A percentile compares a stretch with the other conserved stretches of the same genome.
These are phyloP conservation scores for Apophysomyces sp. DNA, from an alignment of 371 early-diverging fungal species.

Conservation along the genomic window DNA sequence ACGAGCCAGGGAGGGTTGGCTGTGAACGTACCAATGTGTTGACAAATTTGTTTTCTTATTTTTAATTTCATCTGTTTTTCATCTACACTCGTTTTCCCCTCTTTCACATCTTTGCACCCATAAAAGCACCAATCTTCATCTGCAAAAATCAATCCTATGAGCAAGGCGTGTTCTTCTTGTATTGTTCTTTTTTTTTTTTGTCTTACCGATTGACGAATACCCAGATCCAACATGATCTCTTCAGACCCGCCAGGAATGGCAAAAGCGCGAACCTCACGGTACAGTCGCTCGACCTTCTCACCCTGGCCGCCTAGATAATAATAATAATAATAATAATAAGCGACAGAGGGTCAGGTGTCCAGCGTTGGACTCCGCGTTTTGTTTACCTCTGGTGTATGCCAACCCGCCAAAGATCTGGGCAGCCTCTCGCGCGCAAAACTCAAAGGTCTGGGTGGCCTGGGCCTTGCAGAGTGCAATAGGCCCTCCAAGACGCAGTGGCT, in stretches of 20 bases:
- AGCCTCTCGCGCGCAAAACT: slow-evolving; percentile 88
- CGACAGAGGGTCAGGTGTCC: background rate
- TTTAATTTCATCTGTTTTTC: slow-evolving; percentile 59
- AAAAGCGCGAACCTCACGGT: slow-evolving; percentile 85
- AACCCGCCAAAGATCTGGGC: slow-evolving; percentile 92
- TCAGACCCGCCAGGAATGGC: slow-evolving; percentile 79
- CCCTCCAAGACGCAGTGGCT: slow-evolving; percentile 77
- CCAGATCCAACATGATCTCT: slow-evolving; percentile 74
- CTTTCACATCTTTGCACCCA: slow-evolving; percentile 58
- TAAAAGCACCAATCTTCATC: slow-evolving; percentile 62
- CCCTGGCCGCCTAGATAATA: slow-evolving; percentile 62
- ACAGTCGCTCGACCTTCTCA: slow-evolving; percentile 84
- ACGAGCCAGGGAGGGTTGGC: slow-evolving; percentile 93
- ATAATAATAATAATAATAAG: background rate
- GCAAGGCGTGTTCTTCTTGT: background rate
- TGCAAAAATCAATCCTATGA: background rate
- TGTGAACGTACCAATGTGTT: slow-evolving; percentile 87
- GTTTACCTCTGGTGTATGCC: slow-evolving; percentile 71
- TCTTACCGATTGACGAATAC: slow-evolving; percentile 56
- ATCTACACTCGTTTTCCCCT: slow-evolving; percentile 57
- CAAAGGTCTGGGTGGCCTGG: slow-evolving; percentile 83
- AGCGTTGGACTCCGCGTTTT: slow-evolving; percentile 9
- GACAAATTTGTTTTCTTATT: slow-evolving; percentile 11
- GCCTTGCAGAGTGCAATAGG: slow-evolving; percentile 89
- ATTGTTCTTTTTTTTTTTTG: background rate